Base-by-base conservation (phyloP, 345 rosid species). In the Populus simonii region DNA sequence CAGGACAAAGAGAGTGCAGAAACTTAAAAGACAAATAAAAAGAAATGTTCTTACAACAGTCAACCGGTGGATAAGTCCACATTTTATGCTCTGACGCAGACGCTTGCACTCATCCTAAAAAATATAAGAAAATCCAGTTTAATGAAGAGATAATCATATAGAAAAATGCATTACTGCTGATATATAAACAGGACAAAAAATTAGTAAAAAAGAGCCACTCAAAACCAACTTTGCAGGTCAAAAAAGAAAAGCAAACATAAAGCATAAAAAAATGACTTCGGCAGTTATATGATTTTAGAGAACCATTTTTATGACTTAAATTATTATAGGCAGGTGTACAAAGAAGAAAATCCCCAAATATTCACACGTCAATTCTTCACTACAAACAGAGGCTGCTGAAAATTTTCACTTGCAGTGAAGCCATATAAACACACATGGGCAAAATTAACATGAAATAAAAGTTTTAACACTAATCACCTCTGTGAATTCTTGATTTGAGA, bases 31-130 rank as follows among this genome's bases (percentile, higher is more conserved):
- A 25, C 59, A 27, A 71, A 47, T 23, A 49, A 18, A 78, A 65
- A 57, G 6, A 36, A 76, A 67, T 47, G 73, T n/a, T 61, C 55
- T 84, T 91, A 96, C 98, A 97, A 96, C 98, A 57, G 93, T 91
- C 82, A 96, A 80, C 74, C 96, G 90, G 78, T 88, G 88, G 83
- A 94, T 90, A 72, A 96, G 89, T 81, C 97, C 97, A 83, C 97
- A 94, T 80, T 92, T 96, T 76, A 96, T 96, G 90, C 99, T 94
- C 84, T 96, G 99, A 74, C 96, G 95, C 55, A 96, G 86, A 17
- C 99, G 97, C 82, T 92, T 94, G 86, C 97, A 94, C 90, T 96
- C 99, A 84, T 96, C 99, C 99, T 96, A 82, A 80, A 36, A 87
- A 63, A 71, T 59, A 81, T 45, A 53, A 59, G 18, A 66, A 73